Base-by-base conservation (phyloP, 805 yeast species). In the Monosporozyma solicola region DNA sequence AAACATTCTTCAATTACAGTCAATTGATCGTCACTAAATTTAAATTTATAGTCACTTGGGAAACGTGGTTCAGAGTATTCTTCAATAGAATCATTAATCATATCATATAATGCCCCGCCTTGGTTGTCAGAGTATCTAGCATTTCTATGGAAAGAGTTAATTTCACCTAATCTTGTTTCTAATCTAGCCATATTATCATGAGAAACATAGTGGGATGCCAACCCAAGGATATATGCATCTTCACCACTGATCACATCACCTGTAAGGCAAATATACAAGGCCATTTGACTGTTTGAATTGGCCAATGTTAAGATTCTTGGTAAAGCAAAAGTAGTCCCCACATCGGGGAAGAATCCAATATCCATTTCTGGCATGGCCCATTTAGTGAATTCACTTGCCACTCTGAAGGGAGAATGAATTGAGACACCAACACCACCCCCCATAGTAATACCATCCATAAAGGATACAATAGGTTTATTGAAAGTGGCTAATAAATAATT, bases 291-390 rank as follows among this genome's bases (percentile, higher is more conserved):
- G 61, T 88, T 90, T 13, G 52, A 43, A 54, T 68, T 68, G 22
- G 68, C 66, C 33, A 68, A 48, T 6, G 68, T 66, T 25, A 74
- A 59, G 55, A 89, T 71, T 57, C 86, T 80, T 35, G 96, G 90
- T 60, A 94, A 74, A 71, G 90, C 91, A 71, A 88, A 92, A 10
- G 95, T 82, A 39, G 95, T 84, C 46, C 97, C 99, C 11, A 94
- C 98, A 69, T 94, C 99, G 22, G 96, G 95, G 72, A 88, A 87
- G 69, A 89, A 88, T 1, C 99, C 99, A 67, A 94, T 94, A 63
- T 87, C 90, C 77, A 95, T 86, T 71, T 94, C 98, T 8, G 99
- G 98, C 99, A 94, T 94, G 56, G 98, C 96, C 72, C 90, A 79
- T 66, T 84, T 78, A 10, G 98, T 91, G 61, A 80, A 79, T 62